Percentiles rank a stretch among this genome's conserved stretches.
These are phyloP conservation scores for Suillus bovinus DNA, from an alignment of 768 basidiomycete genomes.

Conservation along the genomic window DNA sequence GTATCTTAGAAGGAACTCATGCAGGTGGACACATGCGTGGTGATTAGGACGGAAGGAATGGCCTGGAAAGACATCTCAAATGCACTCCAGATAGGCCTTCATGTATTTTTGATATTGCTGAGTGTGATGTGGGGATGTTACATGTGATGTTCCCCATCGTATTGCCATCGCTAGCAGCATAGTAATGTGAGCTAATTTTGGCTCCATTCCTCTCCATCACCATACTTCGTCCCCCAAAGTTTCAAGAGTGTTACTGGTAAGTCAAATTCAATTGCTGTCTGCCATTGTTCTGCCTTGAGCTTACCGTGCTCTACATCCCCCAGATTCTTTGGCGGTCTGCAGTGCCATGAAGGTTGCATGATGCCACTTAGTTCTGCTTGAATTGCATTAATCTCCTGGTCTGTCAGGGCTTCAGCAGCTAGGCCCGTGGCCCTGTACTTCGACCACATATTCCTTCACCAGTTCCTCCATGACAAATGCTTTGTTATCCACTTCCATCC, in stretches of 20 bases:
- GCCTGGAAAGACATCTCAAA: constrained; percentile 21
- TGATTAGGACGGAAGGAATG: constrained; percentile 30
- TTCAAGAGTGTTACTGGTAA: constrained; percentile 29
- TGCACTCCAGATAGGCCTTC: constrained; percentile 21
- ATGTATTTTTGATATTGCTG: constrained; percentile 25
- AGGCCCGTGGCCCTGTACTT: neutral
- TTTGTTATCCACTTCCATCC: neutral
- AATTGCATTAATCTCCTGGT: neutral
- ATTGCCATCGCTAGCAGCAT: constrained; percentile 34
- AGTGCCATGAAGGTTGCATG: constrained; percentile 22
- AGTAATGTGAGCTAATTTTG: constrained; percentile 25
- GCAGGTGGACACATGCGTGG: constrained; percentile 34
- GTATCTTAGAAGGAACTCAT: constrained; percentile 24
- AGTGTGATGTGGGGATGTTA: constrained; percentile 18
- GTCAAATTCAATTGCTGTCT: constrained; percentile 25
- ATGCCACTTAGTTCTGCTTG: neutral
- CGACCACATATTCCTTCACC: neutral
- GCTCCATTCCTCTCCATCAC: neutral
- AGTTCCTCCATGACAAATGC: neutral
- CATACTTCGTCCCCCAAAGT: constrained; percentile 24
- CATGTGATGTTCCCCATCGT: constrained; percentile 19
- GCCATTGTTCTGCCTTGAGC: constrained; percentile 37
- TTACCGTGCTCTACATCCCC: constrained; percentile 30
- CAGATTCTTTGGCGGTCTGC: constrained; percentile 23
- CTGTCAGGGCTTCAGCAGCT: neutral